Evolutionary conservation across 768 basidiomycete species (phyloP), one percentile per base, ranked within the genome.

Genomic region (Leccinum boreale): DNA sequence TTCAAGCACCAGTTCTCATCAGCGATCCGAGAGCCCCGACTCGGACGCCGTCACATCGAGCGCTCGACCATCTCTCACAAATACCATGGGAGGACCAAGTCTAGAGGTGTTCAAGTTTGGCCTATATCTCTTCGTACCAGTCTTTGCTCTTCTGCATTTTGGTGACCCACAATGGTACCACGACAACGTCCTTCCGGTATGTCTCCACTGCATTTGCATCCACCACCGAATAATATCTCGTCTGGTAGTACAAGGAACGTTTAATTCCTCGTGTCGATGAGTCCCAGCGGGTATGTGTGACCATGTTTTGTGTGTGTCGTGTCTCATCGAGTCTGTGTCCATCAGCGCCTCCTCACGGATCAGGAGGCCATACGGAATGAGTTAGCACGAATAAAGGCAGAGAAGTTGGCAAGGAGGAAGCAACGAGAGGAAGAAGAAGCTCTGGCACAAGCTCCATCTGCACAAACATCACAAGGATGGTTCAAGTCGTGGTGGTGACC

Each of bases 91-190:
- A 11, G 42, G 42, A 19, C 42, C 42, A 44, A 44, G 42, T 19
- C 42, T 44, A 44, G 42, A 44, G 42, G 42, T 44, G 19, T 44
- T 44, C 42, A 44, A 44, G 42, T 44, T 44, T 19, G 42, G 42
- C 10, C 73, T 92, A 17, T 94, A 94, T 72, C 84, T 94, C 56
- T 92, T 92, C 65, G 85, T 92, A 58, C 92, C 92, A 10, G 84
- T 94, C 57, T 75, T 81, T 48, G 86, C 90, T 23, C 81, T 94
- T 67, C 75, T 92, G 51, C 89, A 93, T 72, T 94, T 90, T 67
- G 92, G 92, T 46, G 90, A 94, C 70, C 90, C 91, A 5, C 83
- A 87, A 44, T 94, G 92, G 92, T 94, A 94, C 67, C 79, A 81
- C 55, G 75, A 44, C 10, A 79, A 90, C 63, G 91, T 95, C 57